A percentile compares a stretch with the other conserved stretches of the same genome.
phyloP scores from a whole-genome alignment of 805 yeast species.

The Pichia phayaonensis region DNA sequence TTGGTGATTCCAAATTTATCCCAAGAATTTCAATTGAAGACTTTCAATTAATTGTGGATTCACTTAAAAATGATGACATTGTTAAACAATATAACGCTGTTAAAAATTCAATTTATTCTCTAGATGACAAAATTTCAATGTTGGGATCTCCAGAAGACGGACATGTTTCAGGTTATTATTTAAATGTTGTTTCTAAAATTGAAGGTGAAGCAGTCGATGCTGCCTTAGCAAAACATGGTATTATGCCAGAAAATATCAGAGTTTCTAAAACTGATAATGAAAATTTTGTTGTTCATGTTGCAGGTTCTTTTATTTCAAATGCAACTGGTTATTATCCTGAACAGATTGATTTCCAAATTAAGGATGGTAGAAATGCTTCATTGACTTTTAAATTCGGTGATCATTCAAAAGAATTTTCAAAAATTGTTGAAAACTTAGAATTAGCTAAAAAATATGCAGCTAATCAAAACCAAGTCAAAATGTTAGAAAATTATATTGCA shows the following conservation, averaged over 20 bases:
- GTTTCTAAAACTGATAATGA: slow-evolving; percentile 46
- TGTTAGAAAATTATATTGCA: slow-evolving; percentile 59
- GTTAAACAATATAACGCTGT: slow-evolving; percentile 35
- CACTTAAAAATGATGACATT: slow-evolving; percentile 30
- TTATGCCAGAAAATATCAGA: slow-evolving; percentile 77
- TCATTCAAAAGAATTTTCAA: slow-evolving; percentile 55
- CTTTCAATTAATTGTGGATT: slow-evolving; percentile 42
- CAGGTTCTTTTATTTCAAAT: slow-evolving; percentile 50
- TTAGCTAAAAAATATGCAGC: slow-evolving; percentile 59
- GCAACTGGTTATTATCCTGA: slow-evolving; percentile 52
- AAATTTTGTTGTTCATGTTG: slow-evolving; percentile 56
- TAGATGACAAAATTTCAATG: slow-evolving; percentile 41
- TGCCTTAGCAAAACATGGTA: slow-evolving; percentile 52
- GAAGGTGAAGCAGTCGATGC: slow-evolving; percentile 64
- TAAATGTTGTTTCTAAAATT: slow-evolving; percentile 42
- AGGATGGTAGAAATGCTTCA: slow-evolving; percentile 32
- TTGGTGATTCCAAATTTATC: slow-evolving; percentile 82
- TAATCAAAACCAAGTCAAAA: slow-evolving; percentile 59
- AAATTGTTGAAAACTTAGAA: slow-evolving; percentile 48
- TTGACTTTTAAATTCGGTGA: slow-evolving; percentile 69
- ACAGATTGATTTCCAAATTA: slow-evolving; percentile 29
- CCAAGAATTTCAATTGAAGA: slow-evolving; percentile 48
- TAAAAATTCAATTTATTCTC: slow-evolving; percentile 41
- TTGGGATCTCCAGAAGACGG: slow-evolving; percentile 78
- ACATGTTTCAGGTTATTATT: slow-evolving; percentile 69